Conservation (phyloP, 768 basidiomycete genomes). For the Panaeolus cyanescens region DNA sequence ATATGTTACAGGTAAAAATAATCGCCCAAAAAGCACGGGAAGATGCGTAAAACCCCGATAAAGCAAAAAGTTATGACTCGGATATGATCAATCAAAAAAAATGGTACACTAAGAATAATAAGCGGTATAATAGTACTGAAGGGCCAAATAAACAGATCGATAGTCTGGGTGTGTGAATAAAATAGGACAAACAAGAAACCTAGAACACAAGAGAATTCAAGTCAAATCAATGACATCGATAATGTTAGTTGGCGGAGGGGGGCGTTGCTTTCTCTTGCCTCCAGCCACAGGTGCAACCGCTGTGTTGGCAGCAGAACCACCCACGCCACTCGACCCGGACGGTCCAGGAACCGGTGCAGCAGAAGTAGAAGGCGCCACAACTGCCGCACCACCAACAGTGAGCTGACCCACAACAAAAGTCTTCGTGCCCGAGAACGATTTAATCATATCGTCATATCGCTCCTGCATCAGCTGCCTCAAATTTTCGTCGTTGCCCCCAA, state of each 20-base stretch:
- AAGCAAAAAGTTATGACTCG: no score
- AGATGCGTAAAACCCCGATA: no score
- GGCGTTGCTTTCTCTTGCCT: not conserved
- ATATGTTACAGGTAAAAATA: no score
- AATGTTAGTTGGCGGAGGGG: not conserved
- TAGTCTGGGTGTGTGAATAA: no score
- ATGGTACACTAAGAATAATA: no score
- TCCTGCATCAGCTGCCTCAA: slow-evolving; percentile 32
- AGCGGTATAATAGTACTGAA: no score
- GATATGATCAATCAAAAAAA: no score
- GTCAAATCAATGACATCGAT: not conserved
- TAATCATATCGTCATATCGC: slow-evolving; percentile 28
- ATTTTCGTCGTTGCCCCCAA: slow-evolving; percentile 25
- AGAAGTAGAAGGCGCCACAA: not conserved
- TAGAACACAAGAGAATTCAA: no score
- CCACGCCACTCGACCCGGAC: not conserved
- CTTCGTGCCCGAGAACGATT: slow-evolving; percentile 24
- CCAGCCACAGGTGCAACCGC: not conserved
- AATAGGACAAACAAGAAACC: no score
- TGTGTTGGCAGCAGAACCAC: not conserved
- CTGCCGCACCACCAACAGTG: not conserved
- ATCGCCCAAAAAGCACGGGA: no score
- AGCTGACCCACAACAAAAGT: slow-evolving; percentile 13
- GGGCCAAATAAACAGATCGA: no score
- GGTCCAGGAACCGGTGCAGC: not conserved